Evolutionary conservation across 2,329 filamentous ascomycete genomes (phyloP).

Genomic region (Penicillium sp.): DNA sequence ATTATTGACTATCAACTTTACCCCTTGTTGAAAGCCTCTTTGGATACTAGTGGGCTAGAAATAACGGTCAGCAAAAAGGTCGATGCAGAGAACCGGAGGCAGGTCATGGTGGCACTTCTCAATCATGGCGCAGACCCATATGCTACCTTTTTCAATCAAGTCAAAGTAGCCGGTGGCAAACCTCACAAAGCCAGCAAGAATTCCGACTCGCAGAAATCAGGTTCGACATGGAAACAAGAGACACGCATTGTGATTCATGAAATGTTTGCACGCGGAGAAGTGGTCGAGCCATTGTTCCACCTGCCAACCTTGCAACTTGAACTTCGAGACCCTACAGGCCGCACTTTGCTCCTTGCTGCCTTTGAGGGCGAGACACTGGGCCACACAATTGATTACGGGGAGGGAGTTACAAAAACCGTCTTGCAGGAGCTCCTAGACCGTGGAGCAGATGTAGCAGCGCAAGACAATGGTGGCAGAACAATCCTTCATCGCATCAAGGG

Average conservation of each 20-base stretch:
- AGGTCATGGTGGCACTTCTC: background rate
- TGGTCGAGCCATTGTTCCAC: slow-evolving; percentile 9
- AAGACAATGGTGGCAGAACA: slow-evolving; percentile 16
- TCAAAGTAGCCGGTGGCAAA: too few species aligned
- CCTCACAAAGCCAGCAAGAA: too few species aligned
- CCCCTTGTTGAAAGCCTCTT: too few species aligned
- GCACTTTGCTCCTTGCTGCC: slow-evolving; percentile 8
- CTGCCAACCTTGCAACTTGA: slow-evolving; percentile 10
- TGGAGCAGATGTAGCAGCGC: slow-evolving; percentile 13
- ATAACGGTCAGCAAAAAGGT: background rate
- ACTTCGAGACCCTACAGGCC: slow-evolving; percentile 2
- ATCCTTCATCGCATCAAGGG: slow-evolving; percentile 9
- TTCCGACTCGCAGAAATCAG: too few species aligned
- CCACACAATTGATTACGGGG: too few species aligned
- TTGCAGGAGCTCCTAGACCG: slow-evolving; percentile 12
- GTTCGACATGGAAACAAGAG: background rate
- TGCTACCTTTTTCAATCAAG: background rate
- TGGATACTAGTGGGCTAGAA: too few species aligned
- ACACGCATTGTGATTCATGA: slow-evolving; percentile 8
- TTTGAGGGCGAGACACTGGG: background rate
- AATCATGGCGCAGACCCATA: background rate
- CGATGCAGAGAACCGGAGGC: background rate
- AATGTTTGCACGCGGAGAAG: background rate
- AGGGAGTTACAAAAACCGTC: background rate
- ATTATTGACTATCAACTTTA: too few species aligned